These are phyloP conservation scores for Irpex rosettiformis DNA, from an alignment of 1,284 basidiomycete species.

Conservation along the genomic window DNA sequence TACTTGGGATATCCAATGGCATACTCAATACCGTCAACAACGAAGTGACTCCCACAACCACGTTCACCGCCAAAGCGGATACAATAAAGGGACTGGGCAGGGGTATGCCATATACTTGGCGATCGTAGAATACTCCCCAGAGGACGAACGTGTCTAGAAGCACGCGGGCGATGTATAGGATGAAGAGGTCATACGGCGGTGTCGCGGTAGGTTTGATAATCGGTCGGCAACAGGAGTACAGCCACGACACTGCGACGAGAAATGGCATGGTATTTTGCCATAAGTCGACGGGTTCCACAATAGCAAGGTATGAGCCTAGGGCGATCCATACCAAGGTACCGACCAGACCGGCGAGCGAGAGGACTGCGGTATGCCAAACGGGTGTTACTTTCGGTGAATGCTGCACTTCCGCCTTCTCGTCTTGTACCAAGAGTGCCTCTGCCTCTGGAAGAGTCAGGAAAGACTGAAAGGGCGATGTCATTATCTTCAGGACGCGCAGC, in stretches of 20 bases:
- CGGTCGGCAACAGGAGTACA: constrained; percentile 49
- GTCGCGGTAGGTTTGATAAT: constrained; percentile 38
- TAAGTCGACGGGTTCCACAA: constrained; percentile 23
- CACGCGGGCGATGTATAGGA: constrained; percentile 44
- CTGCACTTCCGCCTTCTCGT: constrained; percentile 24
- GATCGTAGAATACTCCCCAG: constrained; percentile 47
- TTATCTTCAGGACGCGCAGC: constrained; percentile 22
- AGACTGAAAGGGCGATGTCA: constrained; percentile 38
- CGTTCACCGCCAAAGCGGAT: constrained; percentile 36
- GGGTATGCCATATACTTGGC: constrained; percentile 34
- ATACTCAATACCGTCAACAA: constrained; percentile 48
- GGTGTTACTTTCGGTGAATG: constrained; percentile 21
- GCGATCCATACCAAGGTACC: constrained; percentile 50
- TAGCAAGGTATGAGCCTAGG: constrained; percentile 40
- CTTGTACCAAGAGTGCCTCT: constrained; percentile 40
- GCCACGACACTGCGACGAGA: constrained; percentile 49
- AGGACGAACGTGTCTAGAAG: constrained; percentile 39
- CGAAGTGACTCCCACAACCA: constrained; percentile 36
- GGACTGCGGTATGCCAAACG: constrained; percentile 53
- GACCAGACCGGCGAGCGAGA: constrained; percentile 46
- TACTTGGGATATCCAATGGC: constrained; percentile 56
- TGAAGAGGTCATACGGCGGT: constrained; percentile 51
- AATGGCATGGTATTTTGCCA: constrained; percentile 34
- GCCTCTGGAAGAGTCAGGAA: constrained; percentile 61
- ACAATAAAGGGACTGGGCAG: constrained; percentile 33